Evolutionary conservation across 139 green algal species (phyloP).

Genomic region (Closterium sp.): DNA sequence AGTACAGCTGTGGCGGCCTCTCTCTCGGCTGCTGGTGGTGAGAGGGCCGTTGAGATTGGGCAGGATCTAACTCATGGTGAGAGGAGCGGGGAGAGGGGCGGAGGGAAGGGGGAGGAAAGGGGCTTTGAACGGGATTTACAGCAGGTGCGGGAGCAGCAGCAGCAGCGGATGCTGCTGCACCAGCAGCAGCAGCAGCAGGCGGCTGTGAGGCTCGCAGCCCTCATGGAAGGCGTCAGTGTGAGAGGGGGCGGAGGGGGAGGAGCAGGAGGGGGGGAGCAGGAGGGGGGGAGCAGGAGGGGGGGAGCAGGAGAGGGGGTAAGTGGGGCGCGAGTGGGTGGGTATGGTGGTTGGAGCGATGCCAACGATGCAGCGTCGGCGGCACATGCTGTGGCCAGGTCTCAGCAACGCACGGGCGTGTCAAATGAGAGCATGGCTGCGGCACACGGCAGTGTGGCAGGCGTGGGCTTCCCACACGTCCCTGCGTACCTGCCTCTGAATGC

Average conservation of each 20-base stretch:
- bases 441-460: too few species aligned
- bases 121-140: background rate
- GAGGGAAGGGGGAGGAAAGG: background rate
- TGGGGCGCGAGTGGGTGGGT: background rate
- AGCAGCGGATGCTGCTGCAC: background rate
- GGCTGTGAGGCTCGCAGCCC: background rate
- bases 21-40: too few species aligned
- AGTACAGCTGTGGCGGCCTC: too few species aligned
- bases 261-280: background rate
- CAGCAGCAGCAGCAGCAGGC: background rate
- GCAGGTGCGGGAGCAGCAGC: background rate
- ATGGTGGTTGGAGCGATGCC: background rate
- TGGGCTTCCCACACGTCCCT: too few species aligned
- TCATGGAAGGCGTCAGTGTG: background rate
- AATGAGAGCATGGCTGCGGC: too few species aligned
- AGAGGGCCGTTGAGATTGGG: too few species aligned
- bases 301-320: background rate
- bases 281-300: too few species aligned
- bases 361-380: background rate
- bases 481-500: too few species aligned
- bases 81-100: too few species aligned
- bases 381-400: background rate
- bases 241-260: too few species aligned
- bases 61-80: too few species aligned
- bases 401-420: background rate